Percentiles rank a stretch among this genome's conserved stretches.
These are phyloP conservation scores for Blastobotrys buckinghamii DNA, from an alignment of 1,139 yeast genomes.

Conservation along the genomic window DNA sequence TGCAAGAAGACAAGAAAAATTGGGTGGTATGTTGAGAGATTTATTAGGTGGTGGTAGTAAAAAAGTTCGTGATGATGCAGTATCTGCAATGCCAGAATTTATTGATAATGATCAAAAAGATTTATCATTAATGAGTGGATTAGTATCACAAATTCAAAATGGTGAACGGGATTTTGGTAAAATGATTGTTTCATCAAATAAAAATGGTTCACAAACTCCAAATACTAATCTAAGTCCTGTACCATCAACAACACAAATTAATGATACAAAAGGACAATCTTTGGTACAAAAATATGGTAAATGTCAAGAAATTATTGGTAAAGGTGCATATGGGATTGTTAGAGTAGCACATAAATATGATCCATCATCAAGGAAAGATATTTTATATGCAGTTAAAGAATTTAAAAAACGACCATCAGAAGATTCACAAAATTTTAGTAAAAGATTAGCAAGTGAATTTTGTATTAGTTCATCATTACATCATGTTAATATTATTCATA, in stretches of 20 bases:
- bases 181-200: slow-evolving; percentile 12
- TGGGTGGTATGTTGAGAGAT: slow-evolving; percentile 81
- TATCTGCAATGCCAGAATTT: slow-evolving; percentile 75
- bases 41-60: slow-evolving; percentile 70
- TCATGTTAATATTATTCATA: slow-evolving; percentile 74
- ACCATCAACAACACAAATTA: slow-evolving; percentile 29
- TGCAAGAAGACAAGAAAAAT: slow-evolving; percentile 81
- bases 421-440: slow-evolving; percentile 52
- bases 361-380: slow-evolving; percentile 39
- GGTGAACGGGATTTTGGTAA: slow-evolving; percentile 22
- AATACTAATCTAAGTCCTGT: slow-evolving; percentile 11
- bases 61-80: slow-evolving; percentile 73
- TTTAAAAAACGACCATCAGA: slow-evolving; percentile 56
- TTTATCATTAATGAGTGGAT: slow-evolving; percentile 78
- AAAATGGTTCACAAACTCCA: neutral
- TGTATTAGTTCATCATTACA: slow-evolving; percentile 78
- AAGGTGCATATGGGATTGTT: slow-evolving; percentile 83
- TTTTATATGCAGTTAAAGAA: slow-evolving; percentile 77
- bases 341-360: slow-evolving; percentile 58
- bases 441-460: slow-evolving; percentile 75
- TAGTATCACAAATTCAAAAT: slow-evolving; percentile 58
- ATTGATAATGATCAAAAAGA: slow-evolving; percentile 31
- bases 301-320: slow-evolving; percentile 74
- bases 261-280: slow-evolving; percentile 24
- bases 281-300: slow-evolving; percentile 69